Evolutionary conservation across 257 asterid species (phyloP).

Genomic region (Oldenlandia corymbosa): DNA sequence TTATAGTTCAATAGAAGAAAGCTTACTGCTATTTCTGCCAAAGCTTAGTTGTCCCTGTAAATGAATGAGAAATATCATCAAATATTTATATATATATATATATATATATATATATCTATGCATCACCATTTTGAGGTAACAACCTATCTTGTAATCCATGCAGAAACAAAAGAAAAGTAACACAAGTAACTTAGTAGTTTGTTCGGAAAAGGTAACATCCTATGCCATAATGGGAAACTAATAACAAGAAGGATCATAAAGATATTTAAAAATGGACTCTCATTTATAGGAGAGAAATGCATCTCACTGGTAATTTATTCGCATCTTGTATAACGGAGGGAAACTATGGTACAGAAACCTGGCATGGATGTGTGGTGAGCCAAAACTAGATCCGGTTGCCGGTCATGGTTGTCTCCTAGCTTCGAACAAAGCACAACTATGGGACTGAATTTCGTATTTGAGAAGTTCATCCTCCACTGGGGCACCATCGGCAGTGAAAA

Average conservation of each 20-base stretch:
- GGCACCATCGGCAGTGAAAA: constrained; percentile 50
- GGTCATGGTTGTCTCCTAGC: constrained; percentile 24
- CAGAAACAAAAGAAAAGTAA: not conserved
- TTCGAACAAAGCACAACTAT: constrained; percentile 77
- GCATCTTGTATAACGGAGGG: not conserved
- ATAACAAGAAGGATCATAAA: too few relatives aligned
- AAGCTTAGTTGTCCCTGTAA: constrained; percentile 34
- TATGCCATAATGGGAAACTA: too few relatives aligned
- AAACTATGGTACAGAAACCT: not conserved
- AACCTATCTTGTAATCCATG: not conserved
- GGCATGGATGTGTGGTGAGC: not conserved
- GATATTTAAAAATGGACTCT: too few relatives aligned
- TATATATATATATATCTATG: too few relatives aligned
- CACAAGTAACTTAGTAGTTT: too few relatives aligned
- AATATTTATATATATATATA: too few relatives aligned
- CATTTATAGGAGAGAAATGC: not conserved
- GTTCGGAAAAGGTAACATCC: too few relatives aligned
- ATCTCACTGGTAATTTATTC: not conserved
- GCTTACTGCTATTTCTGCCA: constrained; percentile 15
- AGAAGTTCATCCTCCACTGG: constrained; percentile 33
- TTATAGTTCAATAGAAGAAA: constrained; percentile 15
- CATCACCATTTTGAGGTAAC: not conserved
- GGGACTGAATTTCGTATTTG: constrained; percentile 63
- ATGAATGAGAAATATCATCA: constrained; percentile 14
- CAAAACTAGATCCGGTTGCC: not conserved